These are phyloP conservation scores for Oryza meridionalis DNA, from an alignment of 176 grass and related monocot species.

Conservation along the genomic window DNA sequence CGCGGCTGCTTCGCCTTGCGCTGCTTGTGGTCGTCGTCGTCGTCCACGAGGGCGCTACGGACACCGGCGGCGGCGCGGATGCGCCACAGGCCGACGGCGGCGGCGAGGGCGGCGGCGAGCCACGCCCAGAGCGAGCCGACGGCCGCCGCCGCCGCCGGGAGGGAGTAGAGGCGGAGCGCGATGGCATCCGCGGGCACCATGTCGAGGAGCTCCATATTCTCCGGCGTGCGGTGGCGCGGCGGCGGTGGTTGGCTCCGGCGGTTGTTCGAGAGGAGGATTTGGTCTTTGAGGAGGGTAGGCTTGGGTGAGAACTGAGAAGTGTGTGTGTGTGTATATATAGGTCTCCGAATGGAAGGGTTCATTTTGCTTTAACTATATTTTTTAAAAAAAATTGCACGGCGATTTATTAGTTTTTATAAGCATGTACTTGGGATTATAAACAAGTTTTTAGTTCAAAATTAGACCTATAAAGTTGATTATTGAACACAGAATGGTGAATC, in stretches of 20 bases:
- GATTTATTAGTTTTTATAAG: neutral
- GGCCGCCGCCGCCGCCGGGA: conserved; percentile 36
- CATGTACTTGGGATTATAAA: no score
- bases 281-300: conserved; percentile 12
- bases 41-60: neutral
- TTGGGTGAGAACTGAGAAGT: conserved; percentile 16
- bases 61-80: conserved; percentile 22
- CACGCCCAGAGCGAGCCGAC: conserved; percentile 51
- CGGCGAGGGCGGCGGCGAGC: conserved; percentile 53
- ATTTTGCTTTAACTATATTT: neutral
- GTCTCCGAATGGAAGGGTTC: neutral
- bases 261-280: conserved; percentile 22
- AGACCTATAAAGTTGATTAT: no score
- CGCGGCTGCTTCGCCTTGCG: neutral
- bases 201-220: conserved; percentile 73
- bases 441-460: no score
- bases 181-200: conserved; percentile 54
- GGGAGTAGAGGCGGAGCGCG: conserved; percentile 47
- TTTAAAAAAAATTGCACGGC: neutral
- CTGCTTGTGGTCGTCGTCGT: neutral
- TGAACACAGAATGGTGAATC: no score
- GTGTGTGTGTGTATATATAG: conserved; percentile 39
- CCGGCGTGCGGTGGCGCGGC: neutral
- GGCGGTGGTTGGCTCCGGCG: neutral
- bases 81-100: conserved; percentile 64